phyloP scores from a whole-genome alignment of 1,139 yeast genomes.

The Geotrichum reessii region DNA sequence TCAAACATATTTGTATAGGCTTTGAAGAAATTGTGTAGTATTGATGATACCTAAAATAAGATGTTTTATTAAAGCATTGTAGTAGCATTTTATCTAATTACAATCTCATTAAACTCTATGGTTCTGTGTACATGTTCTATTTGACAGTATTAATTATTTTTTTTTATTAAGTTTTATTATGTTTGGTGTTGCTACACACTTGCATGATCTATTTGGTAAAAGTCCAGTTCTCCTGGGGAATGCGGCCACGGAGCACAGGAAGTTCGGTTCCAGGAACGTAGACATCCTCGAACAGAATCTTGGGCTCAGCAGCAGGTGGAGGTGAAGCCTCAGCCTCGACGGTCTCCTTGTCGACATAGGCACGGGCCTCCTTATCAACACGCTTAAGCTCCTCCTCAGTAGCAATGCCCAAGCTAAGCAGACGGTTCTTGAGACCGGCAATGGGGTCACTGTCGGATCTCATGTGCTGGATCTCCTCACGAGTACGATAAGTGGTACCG shows the following conservation, averaged over 20 bases:
- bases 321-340: conserved; percentile 91
- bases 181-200: no score
- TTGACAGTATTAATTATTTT: no score
- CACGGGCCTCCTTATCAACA: conserved; percentile 93
- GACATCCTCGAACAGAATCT: conserved; percentile 91
- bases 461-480: conserved; percentile 99
- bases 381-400: conserved; percentile 91
- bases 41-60: no score
- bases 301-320: conserved; percentile 93
- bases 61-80: no score
- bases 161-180: no score
- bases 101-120: no score
- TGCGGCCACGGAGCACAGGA: conserved; percentile 92
- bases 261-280: conserved; percentile 93
- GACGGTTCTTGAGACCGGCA: conserved; percentile 85
- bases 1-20: no score
- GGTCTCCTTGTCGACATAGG: conserved; percentile 89
- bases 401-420: conserved; percentile 77
- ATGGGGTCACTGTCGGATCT: conserved; percentile 97
- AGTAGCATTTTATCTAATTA: no score
- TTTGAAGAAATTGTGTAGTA: no score
- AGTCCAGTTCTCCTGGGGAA: conserved; percentile 64
- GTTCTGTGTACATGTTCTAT: no score
- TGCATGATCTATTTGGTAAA: conserved; percentile 24
- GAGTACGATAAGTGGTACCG: conserved; percentile 98